Base-by-base conservation (phyloP, 306 rosid genomes). In the Acmispon strigosus region DNA sequence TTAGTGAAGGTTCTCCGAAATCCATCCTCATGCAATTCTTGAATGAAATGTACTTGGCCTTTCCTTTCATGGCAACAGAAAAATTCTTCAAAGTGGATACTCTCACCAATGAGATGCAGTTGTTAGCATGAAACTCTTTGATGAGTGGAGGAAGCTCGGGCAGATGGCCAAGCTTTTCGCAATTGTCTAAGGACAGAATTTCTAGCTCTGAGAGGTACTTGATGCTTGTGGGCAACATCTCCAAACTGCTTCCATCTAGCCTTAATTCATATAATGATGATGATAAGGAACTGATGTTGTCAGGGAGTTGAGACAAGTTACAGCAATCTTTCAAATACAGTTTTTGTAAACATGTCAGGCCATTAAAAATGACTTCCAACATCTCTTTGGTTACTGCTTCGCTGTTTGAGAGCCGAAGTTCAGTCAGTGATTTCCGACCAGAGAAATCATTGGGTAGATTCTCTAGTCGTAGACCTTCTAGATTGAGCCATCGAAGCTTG, bases 81-180 rank as follows among this genome's bases (percentile, higher is more conserved):
- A 55, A 64, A 55, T 12, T 47, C 10, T 24, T 24, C 1, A 57
- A 47, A 66, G 2, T 49, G 7, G 69, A 20, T 3, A 63, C 73
- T 1, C 10, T 20, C 52, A 29, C 58, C 52, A 84, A 47, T 6
- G 72, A 52, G 2, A 49, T 9, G 78, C 87, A 84, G 58, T 64
- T 71, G 8, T 8, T 6, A 16, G 61, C 85, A 7, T 62, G 4
- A 11, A 84, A 29, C 34, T 43, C 16, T 20, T 18, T n/a, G 12
- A 83, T 6, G 10, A 1, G 3, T 14, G 2, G 8, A 34, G 85
- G 85, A 43, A 84, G 70, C 45, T 63, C 77, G 9, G 83, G 80
- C 3, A 83, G 10, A 58, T 3, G 45, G 2, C 4, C 20, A 49
- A 79, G 82, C 49, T 51, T 62, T 8, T 0, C 0, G 13, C 81